Evolutionary conservation across 2,329 filamentous ascomycete genomes (phyloP).

Genomic region (Arthroderma uncinatum): DNA sequence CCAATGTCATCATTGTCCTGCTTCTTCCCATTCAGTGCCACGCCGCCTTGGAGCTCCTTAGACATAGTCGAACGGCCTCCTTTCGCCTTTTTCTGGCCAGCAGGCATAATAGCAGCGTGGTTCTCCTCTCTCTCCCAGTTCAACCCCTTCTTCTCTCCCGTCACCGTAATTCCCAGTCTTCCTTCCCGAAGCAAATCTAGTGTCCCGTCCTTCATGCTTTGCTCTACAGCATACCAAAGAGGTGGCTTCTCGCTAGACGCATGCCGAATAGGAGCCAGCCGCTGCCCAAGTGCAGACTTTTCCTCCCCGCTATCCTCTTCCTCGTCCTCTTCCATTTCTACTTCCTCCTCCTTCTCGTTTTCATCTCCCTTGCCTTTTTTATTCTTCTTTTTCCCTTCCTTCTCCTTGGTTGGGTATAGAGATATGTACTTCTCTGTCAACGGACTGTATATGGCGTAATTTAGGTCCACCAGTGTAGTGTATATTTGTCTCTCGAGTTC

Average conservation of each 20-base stretch:
- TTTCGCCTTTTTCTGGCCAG: neutral
- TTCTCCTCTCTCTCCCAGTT: neutral
- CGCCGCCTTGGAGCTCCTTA: neutral
- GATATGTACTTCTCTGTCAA: slow-evolving; percentile 49
- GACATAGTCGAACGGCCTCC: neutral
- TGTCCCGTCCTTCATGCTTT: slow-evolving; percentile 34
- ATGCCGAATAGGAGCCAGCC: slow-evolving; percentile 14
- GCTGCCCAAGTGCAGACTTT: slow-evolving; percentile 14
- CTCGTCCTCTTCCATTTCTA: slow-evolving; percentile 1
- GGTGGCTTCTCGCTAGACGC: slow-evolving; percentile 25
- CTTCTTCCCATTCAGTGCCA: neutral
- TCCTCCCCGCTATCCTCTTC: slow-evolving; percentile 2
- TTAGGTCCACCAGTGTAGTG: slow-evolving; percentile 46
- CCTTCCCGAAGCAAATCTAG: slow-evolving; percentile 34
- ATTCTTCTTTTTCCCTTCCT: too few relatives aligned
- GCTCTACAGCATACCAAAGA: slow-evolving; percentile 37
- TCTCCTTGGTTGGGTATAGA: slow-evolving; percentile 37
- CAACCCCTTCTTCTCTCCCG: slow-evolving; percentile 13
- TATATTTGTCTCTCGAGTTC: slow-evolving; percentile 33
- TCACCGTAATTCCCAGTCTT: slow-evolving; percentile 24
- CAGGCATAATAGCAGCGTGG: neutral
- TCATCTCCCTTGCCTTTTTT: neutral
- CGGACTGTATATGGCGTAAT: slow-evolving; percentile 53
- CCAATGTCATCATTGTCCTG: slow-evolving; percentile 9
- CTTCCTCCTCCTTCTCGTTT: neutral